A percentile compares a stretch with the other conserved stretches of the same genome.
phyloP scores from a whole-genome alignment of 2,329 filamentous ascomycete species.

The Lecanicillium sp. region DNA sequence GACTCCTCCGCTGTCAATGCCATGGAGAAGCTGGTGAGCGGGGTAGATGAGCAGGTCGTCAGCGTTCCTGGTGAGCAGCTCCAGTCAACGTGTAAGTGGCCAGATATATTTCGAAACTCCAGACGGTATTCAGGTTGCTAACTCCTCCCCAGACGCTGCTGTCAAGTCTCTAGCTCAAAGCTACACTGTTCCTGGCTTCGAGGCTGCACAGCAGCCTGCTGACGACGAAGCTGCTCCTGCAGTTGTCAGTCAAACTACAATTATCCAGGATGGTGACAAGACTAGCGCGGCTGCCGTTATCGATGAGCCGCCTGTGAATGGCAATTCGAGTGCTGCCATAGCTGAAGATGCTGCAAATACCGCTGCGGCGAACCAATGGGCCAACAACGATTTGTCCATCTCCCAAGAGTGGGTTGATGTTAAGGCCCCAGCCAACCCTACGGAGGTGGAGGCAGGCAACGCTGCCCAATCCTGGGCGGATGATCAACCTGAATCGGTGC shows the following conservation, averaged over 20 bases:
- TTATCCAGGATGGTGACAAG: constrained; percentile 28
- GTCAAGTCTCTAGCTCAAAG: constrained; percentile 39
- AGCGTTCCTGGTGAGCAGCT: constrained; percentile 58
- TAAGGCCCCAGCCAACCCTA: constrained; percentile 61
- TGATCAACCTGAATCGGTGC: constrained; percentile 53
- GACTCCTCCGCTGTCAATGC: constrained; percentile 66
- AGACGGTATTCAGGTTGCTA: too few species aligned
- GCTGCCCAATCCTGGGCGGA: constrained; percentile 70
- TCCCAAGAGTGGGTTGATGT: constrained; percentile 64
- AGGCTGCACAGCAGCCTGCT: constrained; percentile 21
- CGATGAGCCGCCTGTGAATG: too few species aligned
- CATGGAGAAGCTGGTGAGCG: constrained; percentile 70
- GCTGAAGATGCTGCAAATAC: constrained; percentile 47
- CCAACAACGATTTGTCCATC: constrained; percentile 35
- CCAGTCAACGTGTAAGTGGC: constrained; percentile 60
- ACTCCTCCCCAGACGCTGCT: constrained; percentile 20
- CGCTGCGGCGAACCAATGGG: constrained; percentile 61
- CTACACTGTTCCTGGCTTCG: constrained; percentile 37
- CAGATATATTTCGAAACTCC: too few species aligned
- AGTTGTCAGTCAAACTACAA: constrained; percentile 30
- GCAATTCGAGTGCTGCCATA: constrained; percentile 39
- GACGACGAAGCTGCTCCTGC: constrained; percentile 54
- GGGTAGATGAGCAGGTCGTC: constrained; percentile 56
- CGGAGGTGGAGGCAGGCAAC: constrained; percentile 45
- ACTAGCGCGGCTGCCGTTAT: constrained; percentile 14